These are phyloP conservation scores for Solanum sparsipilum DNA, from an alignment of 257 asterid genomes.

Conservation along the genomic window DNA sequence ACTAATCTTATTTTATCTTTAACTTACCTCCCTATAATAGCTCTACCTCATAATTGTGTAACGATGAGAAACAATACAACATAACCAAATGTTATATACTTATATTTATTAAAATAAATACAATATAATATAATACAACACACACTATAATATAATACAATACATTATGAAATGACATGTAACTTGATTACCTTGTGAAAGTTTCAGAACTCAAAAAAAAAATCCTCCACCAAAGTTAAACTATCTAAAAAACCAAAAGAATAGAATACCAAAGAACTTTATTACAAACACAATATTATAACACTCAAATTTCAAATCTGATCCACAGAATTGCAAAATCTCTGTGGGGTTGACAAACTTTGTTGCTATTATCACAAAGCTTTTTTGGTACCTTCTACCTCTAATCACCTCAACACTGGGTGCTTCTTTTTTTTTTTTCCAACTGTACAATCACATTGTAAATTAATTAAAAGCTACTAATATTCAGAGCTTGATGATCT, in stretches of 20 bases:
- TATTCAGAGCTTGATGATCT: slow-evolving; percentile 63
- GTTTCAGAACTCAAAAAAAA: not conserved
- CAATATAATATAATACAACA: not conserved
- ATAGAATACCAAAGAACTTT: not conserved
- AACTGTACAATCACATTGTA: slow-evolving; percentile 17
- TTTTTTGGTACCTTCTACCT: not conserved
- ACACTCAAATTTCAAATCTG: not conserved
- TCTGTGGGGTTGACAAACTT: not conserved
- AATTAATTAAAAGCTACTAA: slow-evolving; percentile 1
- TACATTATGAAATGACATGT: not conserved
- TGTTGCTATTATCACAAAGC: not conserved
- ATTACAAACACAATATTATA: not conserved
- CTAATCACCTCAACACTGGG: slow-evolving; percentile 48
- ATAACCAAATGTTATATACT: too few relatives aligned
- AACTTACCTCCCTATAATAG: too few relatives aligned
- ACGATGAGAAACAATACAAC: not conserved
- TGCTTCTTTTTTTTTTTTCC: slow-evolving; percentile 21
- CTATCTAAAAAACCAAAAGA: not conserved
- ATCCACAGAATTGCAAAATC: not conserved
- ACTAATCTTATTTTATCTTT: too few relatives aligned
- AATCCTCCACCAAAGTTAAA: not conserved
- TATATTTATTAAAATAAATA: not conserved
- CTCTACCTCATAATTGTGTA: too few relatives aligned
- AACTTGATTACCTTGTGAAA: not conserved
- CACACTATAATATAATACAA: not conserved